Evolutionary conservation across 805 yeast genomes (phyloP).

Genomic region (Huiozyma naganishii): DNA sequence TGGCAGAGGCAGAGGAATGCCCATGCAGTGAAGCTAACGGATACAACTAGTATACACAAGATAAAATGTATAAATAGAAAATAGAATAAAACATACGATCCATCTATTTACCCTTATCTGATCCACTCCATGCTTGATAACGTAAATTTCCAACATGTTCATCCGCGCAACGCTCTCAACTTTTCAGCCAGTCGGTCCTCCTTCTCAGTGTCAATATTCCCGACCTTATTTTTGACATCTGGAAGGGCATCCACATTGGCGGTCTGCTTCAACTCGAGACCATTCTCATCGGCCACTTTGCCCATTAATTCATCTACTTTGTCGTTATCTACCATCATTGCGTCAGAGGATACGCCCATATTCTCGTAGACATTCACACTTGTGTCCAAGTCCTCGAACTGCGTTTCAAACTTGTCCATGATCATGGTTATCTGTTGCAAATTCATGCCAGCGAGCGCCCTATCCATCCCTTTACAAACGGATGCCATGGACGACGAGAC

Average conservation of each 20-base stretch:
- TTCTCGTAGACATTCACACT: conserved; percentile 86
- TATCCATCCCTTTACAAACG: conserved; percentile 93
- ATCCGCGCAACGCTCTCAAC: conserved; percentile 68
- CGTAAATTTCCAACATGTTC: background rate
- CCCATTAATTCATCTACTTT: conserved; percentile 85
- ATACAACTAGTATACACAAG: conserved; percentile 2
- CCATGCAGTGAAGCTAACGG: conserved; percentile 21
- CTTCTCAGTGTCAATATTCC: conserved; percentile 50
- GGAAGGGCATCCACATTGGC: conserved; percentile 40
- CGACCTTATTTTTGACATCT: conserved; percentile 42
- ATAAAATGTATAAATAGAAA: background rate
- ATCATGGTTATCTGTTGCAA: conserved; percentile 83
- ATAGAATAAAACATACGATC: background rate
- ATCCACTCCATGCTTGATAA: background rate
- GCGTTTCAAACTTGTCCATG: conserved; percentile 95
- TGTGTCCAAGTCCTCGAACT: conserved; percentile 92
- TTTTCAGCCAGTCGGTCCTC: conserved; percentile 86
- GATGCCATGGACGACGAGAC: conserved; percentile 90
- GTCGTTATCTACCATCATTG: conserved; percentile 85
- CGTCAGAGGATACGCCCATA: conserved; percentile 81
- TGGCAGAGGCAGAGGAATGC: conserved; percentile 61
- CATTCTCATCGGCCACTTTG: conserved; percentile 95
- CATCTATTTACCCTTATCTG: background rate
- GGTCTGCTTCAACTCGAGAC: conserved; percentile 81
- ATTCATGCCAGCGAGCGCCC: conserved; percentile 91